A percentile compares a stretch with the other conserved stretches of the same genome.
phyloP scores from a whole-genome alignment of 129 eudicot species.

The Helianthus annuus region HanXRQr2.0-SUNRISE NC_035436.2:173091723-173092222 shows the following conservation, averaged over 20 bases:
- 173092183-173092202: too few relatives aligned
- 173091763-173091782: constrained; percentile 45
- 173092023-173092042: constrained; percentile 10
- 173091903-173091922: neutral
- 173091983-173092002: neutral
- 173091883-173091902: constrained; percentile 28
- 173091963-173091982: constrained; percentile 18
- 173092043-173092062: neutral
- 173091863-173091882: constrained; percentile 12
- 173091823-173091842: neutral
- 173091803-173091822: neutral
- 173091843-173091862: neutral
- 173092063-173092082: too few relatives aligned
- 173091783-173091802: too few relatives aligned
- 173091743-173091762: constrained; percentile 49
- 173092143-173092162: neutral
- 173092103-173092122: too few relatives aligned
- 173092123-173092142: too few relatives aligned
- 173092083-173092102: neutral
- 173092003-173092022: constrained; percentile 19
- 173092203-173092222: too few relatives aligned
- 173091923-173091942: constrained; percentile 22
- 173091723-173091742: constrained; percentile 64
- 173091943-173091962: too few relatives aligned
- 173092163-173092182: too few relatives aligned